These are phyloP conservation scores for Syncephalis plumigaleata DNA, from an alignment of 371 early-diverging fungal genomes.

Conservation along the genomic window DNA sequence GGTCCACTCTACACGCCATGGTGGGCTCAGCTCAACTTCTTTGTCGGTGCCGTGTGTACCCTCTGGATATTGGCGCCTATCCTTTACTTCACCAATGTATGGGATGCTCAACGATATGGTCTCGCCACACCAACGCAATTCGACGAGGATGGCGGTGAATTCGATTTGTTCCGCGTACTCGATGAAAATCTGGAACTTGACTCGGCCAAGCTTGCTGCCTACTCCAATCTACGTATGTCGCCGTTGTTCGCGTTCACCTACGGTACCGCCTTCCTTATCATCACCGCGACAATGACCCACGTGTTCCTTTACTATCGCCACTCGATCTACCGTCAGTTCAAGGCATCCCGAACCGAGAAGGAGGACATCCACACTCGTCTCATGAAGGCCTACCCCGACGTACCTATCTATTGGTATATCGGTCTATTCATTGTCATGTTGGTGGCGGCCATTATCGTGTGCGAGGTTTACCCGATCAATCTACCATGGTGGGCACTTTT, in stretches of 20 bases:
- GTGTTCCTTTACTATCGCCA: slow-evolving; percentile 24
- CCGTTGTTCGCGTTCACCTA: slow-evolving; percentile 29
- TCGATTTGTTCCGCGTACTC: slow-evolving; percentile 23
- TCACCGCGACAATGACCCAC: slow-evolving; percentile 31
- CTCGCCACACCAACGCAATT: slow-evolving; percentile 33
- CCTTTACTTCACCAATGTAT: slow-evolving; percentile 39
- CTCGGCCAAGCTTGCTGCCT: slow-evolving; percentile 30
- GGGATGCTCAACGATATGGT: slow-evolving; percentile 20
- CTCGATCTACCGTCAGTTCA: slow-evolving; percentile 16
- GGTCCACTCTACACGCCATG: slow-evolving; percentile 17
- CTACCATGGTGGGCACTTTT: slow-evolving; percentile 46
- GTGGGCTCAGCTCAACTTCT: slow-evolving; percentile 13
- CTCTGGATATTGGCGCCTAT: slow-evolving; percentile 45
- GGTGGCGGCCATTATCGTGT: too few relatives aligned
- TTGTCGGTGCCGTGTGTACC: slow-evolving; percentile 37
- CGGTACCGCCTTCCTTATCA: slow-evolving; percentile 11
- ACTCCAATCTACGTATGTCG: slow-evolving; percentile 48
- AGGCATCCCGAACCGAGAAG: slow-evolving; percentile 22
- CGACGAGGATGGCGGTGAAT: slow-evolving; percentile 25
- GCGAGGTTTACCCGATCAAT: too few relatives aligned
- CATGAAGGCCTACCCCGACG: neutral
- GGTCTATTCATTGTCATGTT: neutral
- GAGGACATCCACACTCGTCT: slow-evolving; percentile 30
- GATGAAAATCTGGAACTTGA: slow-evolving; percentile 33
- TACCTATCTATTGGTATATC: neutral